A percentile compares a stretch with the other conserved stretches of the same genome.
phyloP scores from a whole-genome alignment of 495 filamentous ascomycete genomes.

The Friedmanniomyces simplex region DNA sequence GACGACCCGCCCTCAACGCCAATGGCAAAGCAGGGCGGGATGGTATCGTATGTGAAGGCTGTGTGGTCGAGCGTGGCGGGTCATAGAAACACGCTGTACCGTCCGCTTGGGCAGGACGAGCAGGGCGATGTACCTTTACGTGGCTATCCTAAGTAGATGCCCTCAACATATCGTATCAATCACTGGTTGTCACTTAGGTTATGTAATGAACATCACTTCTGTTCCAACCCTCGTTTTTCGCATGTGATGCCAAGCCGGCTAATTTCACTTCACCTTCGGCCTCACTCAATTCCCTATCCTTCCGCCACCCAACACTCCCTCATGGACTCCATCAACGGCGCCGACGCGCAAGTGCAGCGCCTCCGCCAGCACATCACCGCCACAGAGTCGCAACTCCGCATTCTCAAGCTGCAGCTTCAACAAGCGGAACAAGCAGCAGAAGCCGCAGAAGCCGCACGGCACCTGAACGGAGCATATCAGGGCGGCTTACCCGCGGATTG shows the following conservation, averaged over 20 bases:
- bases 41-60: neutral
- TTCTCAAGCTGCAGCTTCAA: constrained; percentile 23
- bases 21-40: neutral
- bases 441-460: neutral
- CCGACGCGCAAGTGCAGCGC: neutral
- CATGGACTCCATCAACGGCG: neutral
- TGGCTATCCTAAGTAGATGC: no score
- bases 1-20: neutral
- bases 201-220: no score
- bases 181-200: no score
- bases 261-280: no score
- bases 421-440: constrained; percentile 23
- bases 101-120: no score
- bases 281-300: no score
- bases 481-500: constrained; percentile 25
- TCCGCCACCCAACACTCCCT: no score
- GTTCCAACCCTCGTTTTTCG: no score
- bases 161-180: no score
- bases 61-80: neutral
- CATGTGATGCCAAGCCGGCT: no score
- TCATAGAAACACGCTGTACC: no score
- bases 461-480: constrained; percentile 17
- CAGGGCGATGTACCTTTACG: no score
- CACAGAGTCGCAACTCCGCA: constrained; percentile 25
- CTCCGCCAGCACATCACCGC: constrained; percentile 25